Conservation (phyloP, 75 land plant genomes). For the Picea glauca region DNA sequence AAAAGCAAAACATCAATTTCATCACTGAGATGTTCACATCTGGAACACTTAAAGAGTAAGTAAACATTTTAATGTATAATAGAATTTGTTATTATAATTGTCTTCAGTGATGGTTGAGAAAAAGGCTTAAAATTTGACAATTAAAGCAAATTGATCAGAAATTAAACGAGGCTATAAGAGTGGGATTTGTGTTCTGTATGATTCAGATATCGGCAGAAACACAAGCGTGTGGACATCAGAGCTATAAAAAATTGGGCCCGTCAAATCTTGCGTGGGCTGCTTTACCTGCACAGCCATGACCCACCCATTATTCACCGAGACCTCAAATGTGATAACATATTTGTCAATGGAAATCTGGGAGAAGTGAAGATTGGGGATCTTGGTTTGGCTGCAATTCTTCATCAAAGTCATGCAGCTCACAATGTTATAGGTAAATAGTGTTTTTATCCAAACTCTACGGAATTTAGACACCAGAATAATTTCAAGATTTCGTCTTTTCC, state of each 20-base stretch:
- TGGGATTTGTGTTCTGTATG: background rate
- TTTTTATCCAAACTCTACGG: no score
- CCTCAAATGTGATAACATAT: slow-evolving; percentile 68
- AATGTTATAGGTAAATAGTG: slow-evolving; percentile 46
- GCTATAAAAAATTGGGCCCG: slow-evolving; percentile 77
- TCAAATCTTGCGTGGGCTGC: slow-evolving; percentile 53
- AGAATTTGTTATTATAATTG: no score
- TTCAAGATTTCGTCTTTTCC: no score
- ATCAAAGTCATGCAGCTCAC: slow-evolving; percentile 44
- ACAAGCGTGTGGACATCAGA: slow-evolving; percentile 59
- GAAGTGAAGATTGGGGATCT: slow-evolving; percentile 74
- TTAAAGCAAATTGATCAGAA: background rate
- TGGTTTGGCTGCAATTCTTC: slow-evolving; percentile 51
- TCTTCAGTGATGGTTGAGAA: background rate
- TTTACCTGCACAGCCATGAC: slow-evolving; percentile 57
- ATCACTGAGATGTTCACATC: slow-evolving; percentile 97
- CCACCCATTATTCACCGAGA: slow-evolving; percentile 68
- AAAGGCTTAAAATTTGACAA: background rate
- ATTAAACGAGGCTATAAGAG: background rate
- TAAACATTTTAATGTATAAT: background rate
- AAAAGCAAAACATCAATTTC: slow-evolving; percentile 72
- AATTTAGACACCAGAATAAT: no score
- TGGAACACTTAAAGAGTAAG: slow-evolving; percentile 89
- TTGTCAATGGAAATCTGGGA: slow-evolving; percentile 69
- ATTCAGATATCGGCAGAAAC: slow-evolving; percentile 54